Base-by-base conservation (phyloP, 2,329 filamentous ascomycete genomes). In the Apiospora aurea region DNA sequence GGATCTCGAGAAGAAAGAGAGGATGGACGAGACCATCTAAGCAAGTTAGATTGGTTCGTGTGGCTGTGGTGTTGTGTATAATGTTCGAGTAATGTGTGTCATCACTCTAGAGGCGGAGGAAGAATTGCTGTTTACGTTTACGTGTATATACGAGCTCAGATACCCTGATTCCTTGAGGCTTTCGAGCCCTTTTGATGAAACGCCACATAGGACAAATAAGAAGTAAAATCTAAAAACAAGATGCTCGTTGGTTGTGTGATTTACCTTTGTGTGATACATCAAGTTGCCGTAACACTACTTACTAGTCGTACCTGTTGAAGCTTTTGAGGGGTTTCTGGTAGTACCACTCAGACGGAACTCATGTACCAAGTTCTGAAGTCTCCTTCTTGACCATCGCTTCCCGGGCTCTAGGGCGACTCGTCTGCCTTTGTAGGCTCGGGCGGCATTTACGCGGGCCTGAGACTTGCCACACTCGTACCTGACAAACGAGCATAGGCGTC, bases 61-160 rank as follows among this genome's bases (percentile, higher is more conserved):
- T 26, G 47, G n/a, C 0, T 6, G 18, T 24, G 47, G 21, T 49
- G 7, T 13, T n/a, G n/a, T 24, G 34, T 11, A 11, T 49, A 11
- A 11, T 47, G 5, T 38, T 38, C 4, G 46, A 49, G 7, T n/a
- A 26, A 26, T 26, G n/a, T 51, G n/a, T 26, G 4, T 5, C 11
- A 1, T 24, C 13, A n/a, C n/a, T n/a, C 13, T 13, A 24, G n/a
- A 24, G 10, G n/a, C 24, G 29, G 26, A 34, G 53, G 18, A 38
- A 13, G 53, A 41, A 41, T 64, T 64, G 57, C 57, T 64, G 57
- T 64, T 64, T 64, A 64, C 34, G 57, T 64, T 64, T 64, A 64
- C 34, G 57, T 64, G 57, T 64, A 64, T 64, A 64, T 64, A 64
- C 41, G 57, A 64, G 57, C 34, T 64, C 57, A 64, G 57, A 64